Conservation (phyloP, 495 filamentous ascomycete species). For the Tetracladium setigerum region DNA sequence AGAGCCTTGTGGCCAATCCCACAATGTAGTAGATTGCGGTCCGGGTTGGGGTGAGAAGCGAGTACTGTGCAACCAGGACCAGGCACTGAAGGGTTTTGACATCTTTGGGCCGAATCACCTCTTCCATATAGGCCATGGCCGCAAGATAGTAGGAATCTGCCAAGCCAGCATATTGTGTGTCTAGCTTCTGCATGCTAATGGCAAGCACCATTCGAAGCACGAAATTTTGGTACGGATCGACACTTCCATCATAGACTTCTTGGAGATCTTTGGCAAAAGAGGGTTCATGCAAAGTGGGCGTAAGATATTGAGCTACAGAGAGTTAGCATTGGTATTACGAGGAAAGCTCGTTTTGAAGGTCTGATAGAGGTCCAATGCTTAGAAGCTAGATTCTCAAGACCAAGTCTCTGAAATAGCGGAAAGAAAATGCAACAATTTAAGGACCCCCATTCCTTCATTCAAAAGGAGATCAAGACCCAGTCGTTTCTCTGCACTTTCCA, state of each 20-base stretch:
- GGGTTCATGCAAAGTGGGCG: slow-evolving; percentile 78
- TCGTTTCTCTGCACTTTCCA: too few relatives aligned
- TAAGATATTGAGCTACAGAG: slow-evolving; percentile 68
- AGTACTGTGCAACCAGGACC: slow-evolving; percentile 82
- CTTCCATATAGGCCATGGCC: slow-evolving; percentile 73
- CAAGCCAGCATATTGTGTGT: slow-evolving; percentile 67
- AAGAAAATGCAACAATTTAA: too few relatives aligned
- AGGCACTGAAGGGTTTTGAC: slow-evolving; percentile 86
- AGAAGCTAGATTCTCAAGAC: neutral
- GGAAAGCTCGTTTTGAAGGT: too few relatives aligned
- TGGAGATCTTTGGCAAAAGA: slow-evolving; percentile 68
- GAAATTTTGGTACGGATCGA: slow-evolving; percentile 77
- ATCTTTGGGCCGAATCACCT: slow-evolving; percentile 70
- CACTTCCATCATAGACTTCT: slow-evolving; percentile 67
- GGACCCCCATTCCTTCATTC: too few relatives aligned
- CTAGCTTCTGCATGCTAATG: slow-evolving; percentile 84
- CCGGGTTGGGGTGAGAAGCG: slow-evolving; percentile 79
- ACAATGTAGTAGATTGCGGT: slow-evolving; percentile 88
- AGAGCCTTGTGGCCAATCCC: slow-evolving; percentile 74
- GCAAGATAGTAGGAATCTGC: slow-evolving; percentile 90
- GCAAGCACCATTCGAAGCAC: slow-evolving; percentile 82
- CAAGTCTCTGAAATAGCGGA: neutral
- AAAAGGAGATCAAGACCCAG: neutral
- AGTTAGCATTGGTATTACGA: slow-evolving; percentile 4
- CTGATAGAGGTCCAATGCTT: neutral